Base-by-base conservation (phyloP, 768 basidiomycete species). In the Boletus tomentosulus region DNA sequence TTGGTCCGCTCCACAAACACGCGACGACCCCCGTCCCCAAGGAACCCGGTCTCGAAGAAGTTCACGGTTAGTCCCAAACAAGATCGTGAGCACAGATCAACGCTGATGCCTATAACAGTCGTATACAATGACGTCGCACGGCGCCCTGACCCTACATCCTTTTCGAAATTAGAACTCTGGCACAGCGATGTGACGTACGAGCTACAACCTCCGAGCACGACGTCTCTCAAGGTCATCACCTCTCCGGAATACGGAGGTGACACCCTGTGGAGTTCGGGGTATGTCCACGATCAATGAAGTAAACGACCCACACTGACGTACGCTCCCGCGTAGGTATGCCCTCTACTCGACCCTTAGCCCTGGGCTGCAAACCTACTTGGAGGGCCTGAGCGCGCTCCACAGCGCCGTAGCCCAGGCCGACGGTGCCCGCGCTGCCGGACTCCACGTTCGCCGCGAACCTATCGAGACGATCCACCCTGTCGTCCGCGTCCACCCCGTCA, bases 111-210 rank as follows among this genome's bases (percentile, higher is more conserved):
- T 46, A 55, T 30, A 50, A 15, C 61, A 86, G 87, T 88, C 44
- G 86, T 88, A 25, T 90, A 86, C 68, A 86, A 81, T 55, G 84
- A 87, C 66, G 72, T 78, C 24, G 81, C 80, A 10, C 75, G 81
- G 16, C 80, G 84, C 47, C 84, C 84, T 10, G 83, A 88, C 60
- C 63, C 80, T 5, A 70, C 78, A 31, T 78, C 86, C 6, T 92
- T 87, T 64, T 79, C 86, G 12, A 85, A 86, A 65, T 59, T 84
- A 13, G 90, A 91, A 59, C 77, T 92, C 19, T 91, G 86, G 84
- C 89, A 92, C 70, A 82, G 85, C 3, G 92, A 93, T 67, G 88
- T 87, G 54, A 55, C 86, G 5, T 93, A 91, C 71, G 90, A 94
- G 68, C 62, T 86, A 13, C 88, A 89, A 62, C 88, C 87, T n/a